phyloP scores from a whole-genome alignment of 352 stramenopile species.

The Phytophthora hybrid region DNA sequence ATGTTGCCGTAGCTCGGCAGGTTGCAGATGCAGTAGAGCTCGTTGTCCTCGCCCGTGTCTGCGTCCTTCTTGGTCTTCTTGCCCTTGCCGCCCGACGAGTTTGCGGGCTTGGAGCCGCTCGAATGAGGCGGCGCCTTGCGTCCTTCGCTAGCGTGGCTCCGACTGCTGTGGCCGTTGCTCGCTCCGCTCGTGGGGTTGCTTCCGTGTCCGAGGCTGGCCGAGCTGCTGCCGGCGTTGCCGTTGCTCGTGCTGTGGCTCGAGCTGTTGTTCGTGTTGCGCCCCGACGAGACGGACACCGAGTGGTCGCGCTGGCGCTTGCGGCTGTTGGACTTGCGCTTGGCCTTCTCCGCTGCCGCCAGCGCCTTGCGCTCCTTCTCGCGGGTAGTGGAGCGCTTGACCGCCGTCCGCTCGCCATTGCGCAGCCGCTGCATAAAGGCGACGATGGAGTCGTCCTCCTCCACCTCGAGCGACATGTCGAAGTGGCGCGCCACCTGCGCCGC shows the following conservation, averaged over 20 bases:
- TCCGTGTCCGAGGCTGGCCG: conserved; percentile 25
- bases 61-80: conserved; percentile 78
- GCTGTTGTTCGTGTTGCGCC: conserved; percentile 33
- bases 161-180: conserved; percentile 32
- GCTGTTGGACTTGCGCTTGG: conserved; percentile 79
- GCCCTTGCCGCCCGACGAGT: conserved; percentile 38
- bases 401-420: conserved; percentile 79
- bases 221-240: conserved; percentile 21
- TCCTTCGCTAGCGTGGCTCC: conserved; percentile 31
- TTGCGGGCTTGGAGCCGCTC: conserved; percentile 35
- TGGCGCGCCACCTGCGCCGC: conserved; percentile 82
- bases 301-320: conserved; percentile 77
- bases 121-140: conserved; percentile 35
- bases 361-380: conserved; percentile 73
- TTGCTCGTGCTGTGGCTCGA: conserved; percentile 36
- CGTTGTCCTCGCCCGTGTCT: conserved; percentile 81
- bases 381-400: conserved; percentile 53
- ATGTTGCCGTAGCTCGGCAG: conserved; percentile 89
- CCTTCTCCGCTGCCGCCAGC: conserved; percentile 50
- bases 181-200: conserved; percentile 23
- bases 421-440: conserved; percentile 86
- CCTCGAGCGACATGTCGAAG: conserved; percentile 81
- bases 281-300: conserved; percentile 39
- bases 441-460: conserved; percentile 90
- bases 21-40: conserved; percentile 91